phyloP scores from a whole-genome alignment of 495 filamentous ascomycete genomes.

The Penicillium arizonense region DNA sequence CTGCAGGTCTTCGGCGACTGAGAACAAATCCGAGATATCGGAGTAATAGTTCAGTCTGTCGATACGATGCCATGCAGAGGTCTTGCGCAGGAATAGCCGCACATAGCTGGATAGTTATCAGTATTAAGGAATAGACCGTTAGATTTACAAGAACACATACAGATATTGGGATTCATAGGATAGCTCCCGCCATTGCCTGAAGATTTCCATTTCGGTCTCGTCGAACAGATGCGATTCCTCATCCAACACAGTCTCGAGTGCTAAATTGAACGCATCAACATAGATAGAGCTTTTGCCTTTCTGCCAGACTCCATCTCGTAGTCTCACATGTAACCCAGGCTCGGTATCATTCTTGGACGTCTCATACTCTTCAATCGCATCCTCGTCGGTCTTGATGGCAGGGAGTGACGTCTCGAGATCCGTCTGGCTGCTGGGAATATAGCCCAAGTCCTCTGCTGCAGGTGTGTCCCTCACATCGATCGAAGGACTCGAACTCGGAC shows the following conservation, averaged over 20 bases:
- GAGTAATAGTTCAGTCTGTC: slow-evolving; percentile 71
- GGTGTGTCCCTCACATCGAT: slow-evolving; percentile 7
- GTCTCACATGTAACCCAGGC: slow-evolving; percentile 41
- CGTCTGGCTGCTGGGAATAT: slow-evolving; percentile 47
- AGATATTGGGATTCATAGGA: slow-evolving; percentile 89
- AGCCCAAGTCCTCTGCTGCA: slow-evolving; percentile 35
- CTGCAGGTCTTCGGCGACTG: slow-evolving; percentile 60
- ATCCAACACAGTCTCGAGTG: slow-evolving; percentile 83
- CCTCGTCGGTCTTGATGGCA: slow-evolving; percentile 59
- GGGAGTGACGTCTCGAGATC: slow-evolving; percentile 79
- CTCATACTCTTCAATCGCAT: slow-evolving; percentile 83
- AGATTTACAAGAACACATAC: slow-evolving; percentile 47
- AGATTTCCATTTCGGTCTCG: slow-evolving; percentile 73
- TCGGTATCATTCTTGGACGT: slow-evolving; percentile 42
- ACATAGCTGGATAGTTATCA: slow-evolving; percentile 63
- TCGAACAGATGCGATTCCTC: slow-evolving; percentile 90
- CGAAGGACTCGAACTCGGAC: slow-evolving; percentile 20
- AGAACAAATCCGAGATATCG: slow-evolving; percentile 73
- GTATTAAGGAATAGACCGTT: neutral
- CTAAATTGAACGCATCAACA: slow-evolving; percentile 94
- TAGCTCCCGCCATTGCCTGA: slow-evolving; percentile 69
- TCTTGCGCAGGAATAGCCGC: slow-evolving; percentile 90
- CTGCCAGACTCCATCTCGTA: slow-evolving; percentile 57
- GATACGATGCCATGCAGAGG: slow-evolving; percentile 89
- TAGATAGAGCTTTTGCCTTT: slow-evolving; percentile 83